Percentiles rank a stretch among this genome's conserved stretches.
Evolutionary conservation across 805 yeast species (phyloP).

Genomic region (Tetrapisispora arboricola): DNA sequence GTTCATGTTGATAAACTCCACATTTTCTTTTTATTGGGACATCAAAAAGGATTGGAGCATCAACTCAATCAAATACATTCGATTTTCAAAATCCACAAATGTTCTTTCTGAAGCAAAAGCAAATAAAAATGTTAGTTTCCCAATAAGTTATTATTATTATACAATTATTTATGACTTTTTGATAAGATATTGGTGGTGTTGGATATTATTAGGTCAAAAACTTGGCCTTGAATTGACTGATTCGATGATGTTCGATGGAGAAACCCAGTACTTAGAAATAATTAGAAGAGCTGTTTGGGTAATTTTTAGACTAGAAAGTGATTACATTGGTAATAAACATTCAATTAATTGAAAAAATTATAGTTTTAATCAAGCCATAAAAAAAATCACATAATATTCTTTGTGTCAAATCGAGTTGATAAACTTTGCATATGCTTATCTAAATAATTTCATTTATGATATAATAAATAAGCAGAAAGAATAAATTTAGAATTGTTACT

Average conservation of each 20-base stretch:
- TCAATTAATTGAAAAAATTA: neutral
- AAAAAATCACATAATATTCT: too few species aligned
- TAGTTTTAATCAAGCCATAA: too few species aligned
- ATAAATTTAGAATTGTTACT: neutral
- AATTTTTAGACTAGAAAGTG: conserved; percentile 72
- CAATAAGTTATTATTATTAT: conserved; percentile 34
- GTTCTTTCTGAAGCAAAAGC: neutral
- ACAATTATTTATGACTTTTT: conserved; percentile 54
- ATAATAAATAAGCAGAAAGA: neutral
- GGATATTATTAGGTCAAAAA: conserved; percentile 30
- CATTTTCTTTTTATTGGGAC: conserved; percentile 85
- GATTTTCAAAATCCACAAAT: neutral
- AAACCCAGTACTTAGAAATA: conserved; percentile 64
- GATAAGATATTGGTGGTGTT: conserved; percentile 69
- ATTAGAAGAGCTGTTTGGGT: conserved; percentile 87
- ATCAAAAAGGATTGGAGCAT: conserved; percentile 81
- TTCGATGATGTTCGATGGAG: conserved; percentile 30
- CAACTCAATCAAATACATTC: conserved; percentile 33
- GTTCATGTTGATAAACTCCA: conserved; percentile 52
- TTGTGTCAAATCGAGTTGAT: too few species aligned
- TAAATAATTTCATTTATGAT: too few species aligned
- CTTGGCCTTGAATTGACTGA: neutral
- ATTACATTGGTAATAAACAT: conserved; percentile 30
- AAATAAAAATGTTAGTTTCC: conserved; percentile 9
- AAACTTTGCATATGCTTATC: neutral